Conservation (phyloP, 2,329 filamentous ascomycete species). For the Alternaria alternata region DNA sequence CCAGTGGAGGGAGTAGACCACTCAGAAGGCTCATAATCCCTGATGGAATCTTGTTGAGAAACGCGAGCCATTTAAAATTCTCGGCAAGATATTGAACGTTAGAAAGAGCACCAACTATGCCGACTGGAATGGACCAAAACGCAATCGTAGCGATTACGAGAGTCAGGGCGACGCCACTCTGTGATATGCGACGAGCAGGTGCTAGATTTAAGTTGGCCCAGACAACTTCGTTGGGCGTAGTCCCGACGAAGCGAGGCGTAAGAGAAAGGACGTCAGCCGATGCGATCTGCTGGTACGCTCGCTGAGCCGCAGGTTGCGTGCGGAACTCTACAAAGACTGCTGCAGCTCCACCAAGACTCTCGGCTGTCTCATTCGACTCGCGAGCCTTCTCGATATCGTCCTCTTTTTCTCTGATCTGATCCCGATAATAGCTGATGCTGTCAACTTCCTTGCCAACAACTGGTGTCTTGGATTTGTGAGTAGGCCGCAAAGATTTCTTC, state of each 20-base stretch:
- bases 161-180: slow-evolving; percentile 73
- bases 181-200: slow-evolving; percentile 83
- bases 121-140: slow-evolving; percentile 84
- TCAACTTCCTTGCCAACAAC: slow-evolving; percentile 89
- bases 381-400: slow-evolving; percentile 75
- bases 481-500: slow-evolving; percentile 68
- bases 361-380: slow-evolving; percentile 67
- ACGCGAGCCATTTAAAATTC: slow-evolving; percentile 72
- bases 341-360: slow-evolving; percentile 67
- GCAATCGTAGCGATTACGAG: slow-evolving; percentile 81
- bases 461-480: slow-evolving; percentile 45
- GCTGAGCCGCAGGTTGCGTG: slow-evolving; percentile 82
- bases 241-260: slow-evolving; percentile 82
- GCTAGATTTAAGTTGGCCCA: slow-evolving; percentile 85
- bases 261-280: slow-evolving; percentile 69
- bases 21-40: slow-evolving; percentile 83
- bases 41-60: slow-evolving; percentile 74
- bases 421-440: slow-evolving; percentile 88
- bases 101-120: slow-evolving; percentile 82
- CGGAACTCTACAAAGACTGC: slow-evolving; percentile 93
- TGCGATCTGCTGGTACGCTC: slow-evolving; percentile 73
- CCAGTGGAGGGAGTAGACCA: slow-evolving; percentile 80
- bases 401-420: slow-evolving; percentile 77
- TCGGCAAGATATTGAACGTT: slow-evolving; percentile 77
- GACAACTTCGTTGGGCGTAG: slow-evolving; percentile 82